These are phyloP conservation scores for Aspergillus proliferans DNA, from an alignment of 2,329 filamentous ascomycete genomes.

Conservation along the genomic window DNA sequence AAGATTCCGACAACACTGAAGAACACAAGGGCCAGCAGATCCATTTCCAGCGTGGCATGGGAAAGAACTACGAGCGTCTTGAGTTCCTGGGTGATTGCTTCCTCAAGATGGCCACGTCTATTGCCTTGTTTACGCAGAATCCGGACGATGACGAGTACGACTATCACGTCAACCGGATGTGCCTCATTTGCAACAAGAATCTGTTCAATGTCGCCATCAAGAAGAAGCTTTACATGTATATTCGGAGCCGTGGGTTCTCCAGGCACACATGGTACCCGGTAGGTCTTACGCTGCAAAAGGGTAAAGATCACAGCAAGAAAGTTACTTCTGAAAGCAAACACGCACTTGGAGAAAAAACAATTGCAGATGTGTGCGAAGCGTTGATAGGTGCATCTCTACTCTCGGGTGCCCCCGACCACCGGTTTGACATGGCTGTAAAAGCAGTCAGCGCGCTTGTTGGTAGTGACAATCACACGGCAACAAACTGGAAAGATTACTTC, in stretches of 20 bases:
- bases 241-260: slow-evolving; percentile 77
- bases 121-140: slow-evolving; percentile 71
- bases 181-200: slow-evolving; percentile 85
- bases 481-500: slow-evolving; percentile 66
- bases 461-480: slow-evolving; percentile 63
- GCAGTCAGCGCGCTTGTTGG: slow-evolving; percentile 58
- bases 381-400: slow-evolving; percentile 79
- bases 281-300: slow-evolving; percentile 64
- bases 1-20: slow-evolving; percentile 79
- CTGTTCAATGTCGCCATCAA: slow-evolving; percentile 70
- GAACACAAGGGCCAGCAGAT: slow-evolving; percentile 63
- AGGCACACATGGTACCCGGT: slow-evolving; percentile 83
- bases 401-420: slow-evolving; percentile 42
- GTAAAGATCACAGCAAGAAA: slow-evolving; percentile 56
- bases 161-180: slow-evolving; percentile 86
- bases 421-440: slow-evolving; percentile 56
- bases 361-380: slow-evolving; percentile 92
- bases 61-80: slow-evolving; percentile 86
- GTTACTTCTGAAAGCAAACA: slow-evolving; percentile 48
- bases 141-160: slow-evolving; percentile 76
- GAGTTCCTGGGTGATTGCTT: slow-evolving; percentile 93
- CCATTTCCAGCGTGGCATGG: slow-evolving; percentile 79
- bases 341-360: slow-evolving; percentile 73
- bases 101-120: slow-evolving; percentile 90
- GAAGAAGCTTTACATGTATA: slow-evolving; percentile 61